Base-by-base conservation (phyloP, 345 rosid species). In the Lepidium aucheri region DNA sequence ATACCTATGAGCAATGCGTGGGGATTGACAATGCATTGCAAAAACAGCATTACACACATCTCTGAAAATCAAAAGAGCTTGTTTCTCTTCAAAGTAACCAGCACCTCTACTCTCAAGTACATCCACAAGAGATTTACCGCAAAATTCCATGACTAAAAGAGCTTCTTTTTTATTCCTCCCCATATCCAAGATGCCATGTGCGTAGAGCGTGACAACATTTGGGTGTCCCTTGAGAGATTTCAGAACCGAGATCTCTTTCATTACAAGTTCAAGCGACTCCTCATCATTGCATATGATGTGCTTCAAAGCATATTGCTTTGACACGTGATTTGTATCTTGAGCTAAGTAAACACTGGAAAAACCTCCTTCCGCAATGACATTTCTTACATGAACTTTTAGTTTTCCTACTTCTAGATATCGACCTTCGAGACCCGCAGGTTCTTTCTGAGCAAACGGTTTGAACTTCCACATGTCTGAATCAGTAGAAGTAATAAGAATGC, bases 1-100 rank as follows among this genome's bases (percentile, higher is more conserved):
- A 13, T 66, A 95, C 99, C 99, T 81, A 77, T 95, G 99, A 58
- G 99, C 99, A 59, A 91, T 74, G 9, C 95, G 94, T 13, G 95
- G 97, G 35, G 89, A 79, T 54, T 84, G 97, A 67, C 84, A 82
- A 73, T 95, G 99, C 99, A 95, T 85, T 2, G 96, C 97, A 75
- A 81, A 95, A 49, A 95, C 95, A 12, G 97, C 97, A 77, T 91
- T 91, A 39, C 97, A 95, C 35, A 86, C 84, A 77, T 95, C 96
- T 79, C 93, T 87, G 65, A 91, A 87, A 33, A 95, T 79, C 17
- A 62, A 32, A 60, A 87, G 86, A 58, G 76, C 84, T 80, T 91
- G 95, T 74, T 87, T 87, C 81, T 95, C 97, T 65, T 91, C 95
- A 68, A 83, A 91, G 74, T 80, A 86, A 50, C 82, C 95, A 60